phyloP scores from a whole-genome alignment of 1,284 basidiomycete species.

The Leccinum subrobustum region DNA sequence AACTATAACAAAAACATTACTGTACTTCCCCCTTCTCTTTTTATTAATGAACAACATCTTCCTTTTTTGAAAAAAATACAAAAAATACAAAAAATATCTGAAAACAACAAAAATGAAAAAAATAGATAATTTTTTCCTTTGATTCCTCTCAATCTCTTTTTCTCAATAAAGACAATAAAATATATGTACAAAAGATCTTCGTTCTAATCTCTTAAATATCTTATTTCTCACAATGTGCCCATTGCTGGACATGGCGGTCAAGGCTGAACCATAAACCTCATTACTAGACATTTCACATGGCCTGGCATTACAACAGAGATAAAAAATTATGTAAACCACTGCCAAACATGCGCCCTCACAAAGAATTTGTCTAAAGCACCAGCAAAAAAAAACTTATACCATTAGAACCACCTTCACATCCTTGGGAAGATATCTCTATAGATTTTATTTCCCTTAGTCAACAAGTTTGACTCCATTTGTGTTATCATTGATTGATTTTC shows the following conservation, averaged over 20 bases:
- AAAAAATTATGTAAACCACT: background rate
- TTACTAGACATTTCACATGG: background rate
- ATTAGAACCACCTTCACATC: background rate
- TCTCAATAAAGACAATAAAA: too few species aligned
- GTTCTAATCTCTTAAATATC: too few species aligned
- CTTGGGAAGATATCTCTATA: background rate
- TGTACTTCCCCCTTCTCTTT: background rate
- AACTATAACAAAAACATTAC: background rate
- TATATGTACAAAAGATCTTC: too few species aligned
- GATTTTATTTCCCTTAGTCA: background rate
- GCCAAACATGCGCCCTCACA: background rate
- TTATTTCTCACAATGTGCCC: too few species aligned
- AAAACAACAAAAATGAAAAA: too few species aligned
- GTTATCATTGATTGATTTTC: background rate
- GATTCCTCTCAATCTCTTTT: too few species aligned
- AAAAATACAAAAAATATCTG: too few species aligned
- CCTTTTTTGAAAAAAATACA: too few species aligned
- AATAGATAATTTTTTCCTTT: too few species aligned
- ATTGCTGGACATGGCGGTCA: background rate
- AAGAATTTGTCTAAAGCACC: background rate
- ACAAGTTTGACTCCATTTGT: background rate
- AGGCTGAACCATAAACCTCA: background rate
- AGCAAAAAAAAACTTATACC: background rate
- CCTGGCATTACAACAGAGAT: background rate
- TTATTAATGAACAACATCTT: background rate